Conservation (phyloP, 1,284 basidiomycete species). For the Leccinum insigne region DNA sequence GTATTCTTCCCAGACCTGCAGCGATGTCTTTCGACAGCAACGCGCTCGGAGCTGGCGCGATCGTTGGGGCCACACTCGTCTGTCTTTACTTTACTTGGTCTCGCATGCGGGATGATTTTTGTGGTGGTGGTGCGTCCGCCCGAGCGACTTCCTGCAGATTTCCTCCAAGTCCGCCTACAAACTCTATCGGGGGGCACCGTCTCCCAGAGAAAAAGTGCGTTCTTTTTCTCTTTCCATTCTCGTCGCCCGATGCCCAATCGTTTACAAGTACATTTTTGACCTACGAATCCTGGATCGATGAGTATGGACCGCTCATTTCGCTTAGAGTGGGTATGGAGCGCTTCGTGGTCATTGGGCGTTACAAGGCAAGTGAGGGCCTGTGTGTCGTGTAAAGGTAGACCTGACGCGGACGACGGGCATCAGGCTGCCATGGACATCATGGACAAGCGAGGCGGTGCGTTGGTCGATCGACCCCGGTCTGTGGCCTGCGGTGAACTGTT, state of each 20-base stretch:
- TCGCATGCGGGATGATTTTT: background rate
- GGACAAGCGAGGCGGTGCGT: conserved; percentile 7
- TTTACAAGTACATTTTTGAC: conserved; percentile 4
- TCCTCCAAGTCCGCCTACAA: conserved; percentile 12
- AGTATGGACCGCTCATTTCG: conserved; percentile 14
- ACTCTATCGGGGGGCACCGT: conserved; percentile 6
- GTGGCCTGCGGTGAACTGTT: conserved; percentile 10
- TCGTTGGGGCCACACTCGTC: background rate
- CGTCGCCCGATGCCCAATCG: background rate
- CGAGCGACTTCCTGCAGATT: background rate
- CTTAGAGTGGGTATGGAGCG: conserved; percentile 2
- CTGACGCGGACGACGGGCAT: background rate
- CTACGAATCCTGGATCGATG: conserved; percentile 11
- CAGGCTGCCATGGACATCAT: conserved; percentile 20
- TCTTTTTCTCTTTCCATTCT: background rate
- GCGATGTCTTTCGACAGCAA: background rate
- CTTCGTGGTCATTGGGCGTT: conserved; percentile 18
- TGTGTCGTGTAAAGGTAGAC: background rate
- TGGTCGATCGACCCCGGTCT: conserved; percentile 9
- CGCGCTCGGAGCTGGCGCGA: background rate
- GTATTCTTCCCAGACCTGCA: background rate
- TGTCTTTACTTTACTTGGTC: conserved; percentile 1
- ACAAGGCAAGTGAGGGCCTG: conserved; percentile 5
- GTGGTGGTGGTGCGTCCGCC: background rate
- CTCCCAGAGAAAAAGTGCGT: conserved; percentile 12